Conservation (phyloP, 2,329 filamentous ascomycete genomes). For the Cordyceps tenuipes region DNA sequence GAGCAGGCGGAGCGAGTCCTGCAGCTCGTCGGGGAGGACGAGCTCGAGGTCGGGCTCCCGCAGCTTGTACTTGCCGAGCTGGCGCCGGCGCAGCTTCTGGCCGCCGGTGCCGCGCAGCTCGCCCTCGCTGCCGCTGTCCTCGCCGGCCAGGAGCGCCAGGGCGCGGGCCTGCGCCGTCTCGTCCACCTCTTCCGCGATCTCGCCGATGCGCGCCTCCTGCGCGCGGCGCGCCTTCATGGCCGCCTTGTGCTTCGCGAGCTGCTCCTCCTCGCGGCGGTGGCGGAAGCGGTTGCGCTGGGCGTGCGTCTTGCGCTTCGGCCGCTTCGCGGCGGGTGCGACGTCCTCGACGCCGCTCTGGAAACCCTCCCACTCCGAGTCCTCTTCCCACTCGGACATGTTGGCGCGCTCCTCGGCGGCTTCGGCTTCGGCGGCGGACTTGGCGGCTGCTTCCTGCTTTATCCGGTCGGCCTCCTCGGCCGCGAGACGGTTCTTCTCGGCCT, state of each 20-base stretch:
- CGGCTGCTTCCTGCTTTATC: slow-evolving; percentile 58
- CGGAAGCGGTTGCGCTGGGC: slow-evolving; percentile 81
- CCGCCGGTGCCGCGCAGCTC: slow-evolving; percentile 36
- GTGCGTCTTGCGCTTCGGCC: slow-evolving; percentile 76
- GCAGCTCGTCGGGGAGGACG: slow-evolving; percentile 71
- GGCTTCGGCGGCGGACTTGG: slow-evolving; percentile 61
- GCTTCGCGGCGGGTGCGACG: slow-evolving; percentile 47
- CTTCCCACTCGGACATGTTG: slow-evolving; percentile 64
- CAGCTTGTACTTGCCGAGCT: slow-evolving; percentile 64
- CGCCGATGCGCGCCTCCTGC: slow-evolving; percentile 61
- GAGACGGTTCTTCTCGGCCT: slow-evolving; percentile 67
- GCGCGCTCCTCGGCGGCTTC: slow-evolving; percentile 63
- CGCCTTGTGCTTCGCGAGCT: slow-evolving; percentile 64
- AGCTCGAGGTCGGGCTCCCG: slow-evolving; percentile 76
- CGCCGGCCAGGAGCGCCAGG: slow-evolving; percentile 27
- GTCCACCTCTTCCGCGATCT: slow-evolving; percentile 49
- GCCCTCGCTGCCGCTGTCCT: slow-evolving; percentile 43
- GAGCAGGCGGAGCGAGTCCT: slow-evolving; percentile 71
- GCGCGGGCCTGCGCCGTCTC: slow-evolving; percentile 46
- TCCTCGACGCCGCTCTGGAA: slow-evolving; percentile 76
- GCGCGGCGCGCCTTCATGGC: slow-evolving; percentile 64
- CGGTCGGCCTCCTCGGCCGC: slow-evolving; percentile 58
- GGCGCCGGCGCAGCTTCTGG: slow-evolving; percentile 56
- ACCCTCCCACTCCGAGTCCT: slow-evolving; percentile 87
- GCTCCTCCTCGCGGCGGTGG: slow-evolving; percentile 80